Conservation (phyloP, 2,329 filamentous ascomycete species). For the Ophiostoma novo-ulmi region DNA sequence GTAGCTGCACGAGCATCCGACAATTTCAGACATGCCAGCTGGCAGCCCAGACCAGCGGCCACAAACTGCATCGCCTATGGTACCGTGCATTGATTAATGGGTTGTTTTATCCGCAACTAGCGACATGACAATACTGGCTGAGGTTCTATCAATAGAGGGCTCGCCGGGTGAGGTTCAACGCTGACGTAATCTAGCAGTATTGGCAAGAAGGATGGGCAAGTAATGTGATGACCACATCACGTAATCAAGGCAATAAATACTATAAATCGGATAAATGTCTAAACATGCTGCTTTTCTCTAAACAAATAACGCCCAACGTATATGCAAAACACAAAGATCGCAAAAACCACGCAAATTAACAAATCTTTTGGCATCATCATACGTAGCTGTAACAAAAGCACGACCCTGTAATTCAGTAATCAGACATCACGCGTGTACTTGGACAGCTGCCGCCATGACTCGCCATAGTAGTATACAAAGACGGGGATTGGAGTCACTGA, state of each 20-base stretch:
- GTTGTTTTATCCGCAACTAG: background rate
- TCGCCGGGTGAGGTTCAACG: background rate
- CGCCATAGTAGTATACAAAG: constrained; percentile 47
- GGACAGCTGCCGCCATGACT: constrained; percentile 47
- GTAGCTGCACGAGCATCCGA: background rate
- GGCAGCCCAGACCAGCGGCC: background rate
- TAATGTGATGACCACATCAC: background rate
- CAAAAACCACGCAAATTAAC: background rate
- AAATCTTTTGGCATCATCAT: background rate
- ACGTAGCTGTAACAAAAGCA: background rate
- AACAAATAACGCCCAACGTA: background rate
- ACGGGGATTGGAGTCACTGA: constrained; percentile 48
- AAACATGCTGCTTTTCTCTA: background rate
- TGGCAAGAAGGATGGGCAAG: background rate
- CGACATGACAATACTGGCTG: background rate
- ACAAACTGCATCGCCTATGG: background rate
- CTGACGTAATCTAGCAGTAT: background rate
- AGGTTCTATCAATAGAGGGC: background rate
- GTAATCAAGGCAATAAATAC: background rate
- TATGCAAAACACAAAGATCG: background rate
- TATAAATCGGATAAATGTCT: background rate
- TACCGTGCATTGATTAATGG: background rate
- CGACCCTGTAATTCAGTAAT: background rate
- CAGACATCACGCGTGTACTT: constrained; percentile 42
- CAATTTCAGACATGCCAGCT: background rate